These are phyloP conservation scores for Podospora conica DNA, from an alignment of 495 filamentous ascomycete species.

Conservation along the genomic window DNA sequence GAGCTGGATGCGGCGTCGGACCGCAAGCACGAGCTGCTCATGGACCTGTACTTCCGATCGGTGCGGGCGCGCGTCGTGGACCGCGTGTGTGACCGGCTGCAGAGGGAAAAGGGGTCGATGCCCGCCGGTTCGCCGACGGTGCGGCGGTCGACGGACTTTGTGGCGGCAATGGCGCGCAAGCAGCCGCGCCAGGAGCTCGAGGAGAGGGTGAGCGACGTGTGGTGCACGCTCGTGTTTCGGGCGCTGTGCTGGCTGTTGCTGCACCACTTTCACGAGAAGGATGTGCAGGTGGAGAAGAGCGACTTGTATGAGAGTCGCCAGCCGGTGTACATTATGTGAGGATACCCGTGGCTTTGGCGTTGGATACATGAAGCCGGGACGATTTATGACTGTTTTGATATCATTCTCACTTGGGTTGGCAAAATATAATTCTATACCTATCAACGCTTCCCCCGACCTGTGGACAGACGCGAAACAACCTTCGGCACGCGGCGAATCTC, in stretches of 20 bases:
- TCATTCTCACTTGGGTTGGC: too few species aligned
- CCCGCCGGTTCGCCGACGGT: neutral
- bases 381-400: neutral
- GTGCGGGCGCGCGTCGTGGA: constrained; percentile 13
- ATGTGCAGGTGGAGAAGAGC: constrained; percentile 34
- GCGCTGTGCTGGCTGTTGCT: constrained; percentile 44
- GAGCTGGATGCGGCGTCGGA: constrained; percentile 7
- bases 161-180: neutral
- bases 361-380: neutral
- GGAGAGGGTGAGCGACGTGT: constrained; percentile 21
- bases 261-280: constrained; percentile 40
- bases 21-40: constrained; percentile 16
- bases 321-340: constrained; percentile 34
- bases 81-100: neutral
- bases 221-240: constrained; percentile 37
- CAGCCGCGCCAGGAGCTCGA: neutral
- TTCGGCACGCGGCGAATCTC: too few species aligned
- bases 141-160: neutral
- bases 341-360: neutral
- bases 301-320: constrained; percentile 36
- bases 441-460: too few species aligned
- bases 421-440: too few species aligned
- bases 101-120: neutral
- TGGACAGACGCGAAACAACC: too few species aligned
- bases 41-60: constrained; percentile 20